Evolutionary conservation across 495 filamentous ascomycete genomes (phyloP).

Genomic region (Mytilinidion resinicola): DNA sequence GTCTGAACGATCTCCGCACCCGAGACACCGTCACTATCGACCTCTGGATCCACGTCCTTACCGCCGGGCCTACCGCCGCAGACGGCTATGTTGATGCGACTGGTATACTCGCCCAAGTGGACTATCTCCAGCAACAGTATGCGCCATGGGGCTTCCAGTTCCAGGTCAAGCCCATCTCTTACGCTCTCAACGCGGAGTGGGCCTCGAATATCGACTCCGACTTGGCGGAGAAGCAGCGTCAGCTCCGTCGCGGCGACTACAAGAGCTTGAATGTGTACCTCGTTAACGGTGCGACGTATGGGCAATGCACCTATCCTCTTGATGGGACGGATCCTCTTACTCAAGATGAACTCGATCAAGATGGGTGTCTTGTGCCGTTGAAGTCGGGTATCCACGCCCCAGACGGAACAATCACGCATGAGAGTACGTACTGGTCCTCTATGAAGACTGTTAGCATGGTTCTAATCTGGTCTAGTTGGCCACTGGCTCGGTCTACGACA

Average conservation of each 20-base stretch:
- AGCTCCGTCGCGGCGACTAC: conserved; percentile 57
- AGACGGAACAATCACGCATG: conserved; percentile 16
- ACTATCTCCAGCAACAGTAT: conserved; percentile 21
- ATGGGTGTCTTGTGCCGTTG: conserved; percentile 19
- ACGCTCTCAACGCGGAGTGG: conserved; percentile 17
- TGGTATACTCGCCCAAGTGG: conserved; percentile 8
- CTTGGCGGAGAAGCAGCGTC: conserved; percentile 12
- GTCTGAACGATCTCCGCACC: conserved; percentile 3
- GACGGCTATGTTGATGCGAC: conserved; percentile 1
- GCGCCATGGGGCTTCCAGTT: conserved; percentile 21
- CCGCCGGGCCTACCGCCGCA: background rate
- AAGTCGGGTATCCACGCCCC: background rate
- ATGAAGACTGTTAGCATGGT: background rate
- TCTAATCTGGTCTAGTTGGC: conserved; percentile 35
- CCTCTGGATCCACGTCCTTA: conserved; percentile 22
- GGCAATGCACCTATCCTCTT: conserved; percentile 11
- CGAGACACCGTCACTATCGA: conserved; percentile 14
- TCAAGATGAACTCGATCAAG: conserved; percentile 10
- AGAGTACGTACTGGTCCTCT: background rate
- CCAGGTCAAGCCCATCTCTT: conserved; percentile 9
- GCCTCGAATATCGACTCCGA: conserved; percentile 11
- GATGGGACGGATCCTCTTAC: background rate
- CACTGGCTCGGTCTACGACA: conserved; percentile 56
- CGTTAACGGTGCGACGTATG: conserved; percentile 15
- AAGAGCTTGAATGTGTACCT: conserved; percentile 39